Evolutionary conservation across 139 green algal genomes (phyloP).

Genomic region (Chlorella sorokiniana): DNA sequence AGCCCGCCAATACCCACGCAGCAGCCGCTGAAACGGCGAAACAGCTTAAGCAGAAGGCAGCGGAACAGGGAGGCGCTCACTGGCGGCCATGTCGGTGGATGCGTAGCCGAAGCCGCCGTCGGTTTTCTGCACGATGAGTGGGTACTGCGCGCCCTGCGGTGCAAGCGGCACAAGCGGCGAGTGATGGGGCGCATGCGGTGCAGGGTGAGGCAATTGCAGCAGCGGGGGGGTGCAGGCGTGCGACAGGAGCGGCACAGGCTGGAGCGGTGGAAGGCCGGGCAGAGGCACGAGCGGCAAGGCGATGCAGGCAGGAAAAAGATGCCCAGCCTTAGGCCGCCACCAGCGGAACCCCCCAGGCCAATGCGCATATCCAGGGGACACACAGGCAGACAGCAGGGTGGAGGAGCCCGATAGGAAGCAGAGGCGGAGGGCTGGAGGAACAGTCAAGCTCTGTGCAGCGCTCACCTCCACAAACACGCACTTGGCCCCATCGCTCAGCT

Average conservation of each 20-base stretch:
- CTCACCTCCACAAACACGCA: slow-evolving; percentile 74
- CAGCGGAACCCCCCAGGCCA: no score
- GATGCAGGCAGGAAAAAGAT: no score
- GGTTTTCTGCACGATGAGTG: slow-evolving; percentile 95
- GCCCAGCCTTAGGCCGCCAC: no score
- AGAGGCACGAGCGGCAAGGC: no score
- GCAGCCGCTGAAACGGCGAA: neutral
- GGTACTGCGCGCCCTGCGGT: slow-evolving; percentile 62
- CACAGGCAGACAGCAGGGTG: no score
- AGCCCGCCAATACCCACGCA: neutral
- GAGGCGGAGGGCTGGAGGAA: neutral
- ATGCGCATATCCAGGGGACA: no score
- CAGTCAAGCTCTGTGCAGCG: neutral
- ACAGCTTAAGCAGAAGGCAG: neutral
- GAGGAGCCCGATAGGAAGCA: no score
- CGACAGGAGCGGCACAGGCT: no score
- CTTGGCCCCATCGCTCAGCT: slow-evolving; percentile 83
- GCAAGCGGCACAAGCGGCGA: neutral
- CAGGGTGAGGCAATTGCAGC: neutral
- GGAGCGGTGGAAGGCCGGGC: no score
- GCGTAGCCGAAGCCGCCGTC: slow-evolving; percentile 98
- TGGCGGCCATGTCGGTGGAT: slow-evolving; percentile 88
- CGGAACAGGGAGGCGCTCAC: neutral
- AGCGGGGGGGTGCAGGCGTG: no score
- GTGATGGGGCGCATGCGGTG: neutral